A percentile compares a stretch with the other conserved stretches of the same genome.
Conservation (phyloP, 148 eudicot species). For the Rhododendron mucronatum region DNA sequence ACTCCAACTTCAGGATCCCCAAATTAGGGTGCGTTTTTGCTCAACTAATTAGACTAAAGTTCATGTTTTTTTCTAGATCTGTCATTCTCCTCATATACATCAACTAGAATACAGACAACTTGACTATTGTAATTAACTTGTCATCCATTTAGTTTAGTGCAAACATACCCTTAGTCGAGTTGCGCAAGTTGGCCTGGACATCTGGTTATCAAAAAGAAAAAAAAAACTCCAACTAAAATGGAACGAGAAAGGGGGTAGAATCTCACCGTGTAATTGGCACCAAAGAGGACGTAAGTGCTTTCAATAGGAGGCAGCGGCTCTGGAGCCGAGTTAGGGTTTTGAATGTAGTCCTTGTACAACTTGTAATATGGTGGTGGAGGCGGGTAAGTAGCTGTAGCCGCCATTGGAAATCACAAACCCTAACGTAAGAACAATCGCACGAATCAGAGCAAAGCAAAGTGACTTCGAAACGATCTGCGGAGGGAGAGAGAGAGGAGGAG, state of each 20-base stretch:
- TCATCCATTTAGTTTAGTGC: too few relatives aligned
- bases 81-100: too few relatives aligned
- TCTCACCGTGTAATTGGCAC: constrained; percentile 67
- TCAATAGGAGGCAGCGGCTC: constrained; percentile 73
- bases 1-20: not conserved
- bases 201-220: too few relatives aligned
- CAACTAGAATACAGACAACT: too few relatives aligned
- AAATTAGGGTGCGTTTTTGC: too few relatives aligned
- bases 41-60: too few relatives aligned
- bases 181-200: too few relatives aligned
- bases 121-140: too few relatives aligned
- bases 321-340: constrained; percentile 64
- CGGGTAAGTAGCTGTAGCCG: constrained; percentile 80
- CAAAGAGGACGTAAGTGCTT: constrained; percentile 69
- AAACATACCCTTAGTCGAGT: too few relatives aligned
- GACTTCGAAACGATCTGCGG: not conserved
- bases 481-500: too few relatives aligned
- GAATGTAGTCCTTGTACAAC: constrained; percentile 64
- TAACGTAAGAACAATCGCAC: not conserved
- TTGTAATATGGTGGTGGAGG: constrained; percentile 91
- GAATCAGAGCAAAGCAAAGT: not conserved
- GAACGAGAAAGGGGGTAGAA: not conserved
- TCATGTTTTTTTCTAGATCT: too few relatives aligned
- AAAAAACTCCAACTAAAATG: not conserved
- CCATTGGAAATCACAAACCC: constrained; percentile 28